Percentiles rank a stretch among this genome's conserved stretches.
Conservation (phyloP, 1,284 basidiomycete species). For the Sanguinoderma infundibulare region DNA sequence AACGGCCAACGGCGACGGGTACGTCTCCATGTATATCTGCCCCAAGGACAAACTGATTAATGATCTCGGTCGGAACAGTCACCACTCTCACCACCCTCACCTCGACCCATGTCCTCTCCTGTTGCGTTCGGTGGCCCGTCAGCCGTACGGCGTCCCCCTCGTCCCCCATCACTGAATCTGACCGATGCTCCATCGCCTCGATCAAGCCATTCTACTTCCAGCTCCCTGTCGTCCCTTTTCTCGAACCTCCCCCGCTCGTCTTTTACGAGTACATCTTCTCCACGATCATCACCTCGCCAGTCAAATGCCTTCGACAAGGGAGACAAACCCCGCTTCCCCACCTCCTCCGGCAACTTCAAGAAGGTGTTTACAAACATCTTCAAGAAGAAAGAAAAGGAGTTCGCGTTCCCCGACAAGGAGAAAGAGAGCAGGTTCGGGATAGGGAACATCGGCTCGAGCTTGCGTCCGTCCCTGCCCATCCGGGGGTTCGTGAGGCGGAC, state of each 20-base stretch:
- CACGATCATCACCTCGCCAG: slow-evolving; percentile 18
- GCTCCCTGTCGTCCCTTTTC: slow-evolving; percentile 24
- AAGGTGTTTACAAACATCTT: slow-evolving; percentile 27
- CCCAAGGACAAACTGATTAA: background rate
- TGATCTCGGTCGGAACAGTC: background rate
- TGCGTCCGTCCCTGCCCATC: background rate
- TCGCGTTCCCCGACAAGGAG: background rate
- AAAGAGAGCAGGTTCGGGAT: background rate
- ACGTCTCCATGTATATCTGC: background rate
- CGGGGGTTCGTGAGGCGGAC: slow-evolving; percentile 17
- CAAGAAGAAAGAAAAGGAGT: slow-evolving; percentile 22
- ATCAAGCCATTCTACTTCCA: slow-evolving; percentile 21
- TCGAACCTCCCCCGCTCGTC: slow-evolving; percentile 23
- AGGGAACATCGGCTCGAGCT: background rate
- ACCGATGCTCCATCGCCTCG: slow-evolving; percentile 12
- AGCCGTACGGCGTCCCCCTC: slow-evolving; percentile 15
- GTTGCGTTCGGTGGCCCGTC: slow-evolving; percentile 6
- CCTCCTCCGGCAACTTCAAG: slow-evolving; percentile 23
- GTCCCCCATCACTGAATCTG: slow-evolving; percentile 20
- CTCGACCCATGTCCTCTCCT: slow-evolving; percentile 23
- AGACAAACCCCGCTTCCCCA: slow-evolving; percentile 21
- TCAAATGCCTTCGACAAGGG: slow-evolving; percentile 17
- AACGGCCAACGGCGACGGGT: slow-evolving; percentile 7
- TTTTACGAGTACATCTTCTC: slow-evolving; percentile 16
- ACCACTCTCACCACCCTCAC: slow-evolving; percentile 3